Conservation (phyloP, 83 land plant species). For the Thuja plicata region DNA sequence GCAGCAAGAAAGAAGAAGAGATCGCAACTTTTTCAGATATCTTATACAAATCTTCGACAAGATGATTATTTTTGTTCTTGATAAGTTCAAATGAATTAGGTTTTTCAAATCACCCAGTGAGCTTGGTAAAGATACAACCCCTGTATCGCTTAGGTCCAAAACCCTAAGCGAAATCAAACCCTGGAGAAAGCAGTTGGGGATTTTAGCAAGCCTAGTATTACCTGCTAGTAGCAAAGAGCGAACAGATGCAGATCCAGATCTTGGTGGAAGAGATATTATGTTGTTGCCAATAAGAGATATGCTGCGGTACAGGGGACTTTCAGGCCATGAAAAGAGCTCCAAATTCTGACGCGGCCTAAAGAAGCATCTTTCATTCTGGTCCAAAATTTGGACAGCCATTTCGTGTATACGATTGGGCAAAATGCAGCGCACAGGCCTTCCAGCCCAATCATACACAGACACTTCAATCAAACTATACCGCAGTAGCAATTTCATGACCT, state of each 20-base stretch:
- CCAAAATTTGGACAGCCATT: not conserved
- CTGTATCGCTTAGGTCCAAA: not conserved
- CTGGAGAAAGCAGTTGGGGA: not conserved
- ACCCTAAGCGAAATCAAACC: not conserved
- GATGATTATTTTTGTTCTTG: not conserved
- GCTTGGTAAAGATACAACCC: not conserved
- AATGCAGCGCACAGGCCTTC: not conserved
- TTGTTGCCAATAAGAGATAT: not conserved
- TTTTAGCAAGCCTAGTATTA: not conserved
- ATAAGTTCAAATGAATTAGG: not conserved
- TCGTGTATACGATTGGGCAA: not conserved
- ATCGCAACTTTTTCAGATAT: not conserved
- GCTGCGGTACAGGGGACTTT: not conserved
- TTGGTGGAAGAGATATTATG: not conserved
- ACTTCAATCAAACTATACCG: conserved; percentile 1
- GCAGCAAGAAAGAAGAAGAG: conserved; percentile 1
- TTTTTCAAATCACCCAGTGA: not conserved
- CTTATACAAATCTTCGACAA: not conserved
- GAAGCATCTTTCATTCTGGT: not conserved
- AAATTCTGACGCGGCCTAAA: not conserved
- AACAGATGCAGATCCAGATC: not conserved
- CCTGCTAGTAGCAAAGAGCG: not conserved
- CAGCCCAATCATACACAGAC: not conserved
- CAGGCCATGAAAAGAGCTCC: not conserved
- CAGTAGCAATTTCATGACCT: not conserved